Base-by-base conservation (phyloP, 2,329 filamentous ascomycete genomes). In the Diaporthe australafricana region DNA sequence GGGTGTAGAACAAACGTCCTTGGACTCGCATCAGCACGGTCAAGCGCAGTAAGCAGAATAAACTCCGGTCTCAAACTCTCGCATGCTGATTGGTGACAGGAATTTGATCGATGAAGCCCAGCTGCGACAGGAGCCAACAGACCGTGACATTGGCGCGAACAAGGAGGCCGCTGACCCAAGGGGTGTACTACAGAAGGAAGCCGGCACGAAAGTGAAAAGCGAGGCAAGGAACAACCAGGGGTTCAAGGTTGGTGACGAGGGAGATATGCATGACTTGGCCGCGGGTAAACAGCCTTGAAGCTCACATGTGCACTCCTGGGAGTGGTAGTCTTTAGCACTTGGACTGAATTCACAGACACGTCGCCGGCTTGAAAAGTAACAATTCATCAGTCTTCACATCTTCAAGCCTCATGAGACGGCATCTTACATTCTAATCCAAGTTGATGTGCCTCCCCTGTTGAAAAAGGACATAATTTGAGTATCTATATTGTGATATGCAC, bases 111-210 rank as follows among this genome's bases (percentile, higher is more conserved):
- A 68, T 9, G 66, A 68, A 9, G 66, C 66, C n/a, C 53, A 57
- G 40, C 14, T 68, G 53, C 53, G 40, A n/a, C 66, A 68, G n/a
- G 66, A 68, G n/a, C 66, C 66, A 16, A 50, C 66, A 20, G 66
- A 50, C 53, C 52, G 66, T 50, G 66, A 68, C 40, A 68, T 68
- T 17, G 66, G 66, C 12, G 66, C 66, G n/a, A 68, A 50, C 52
- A 68, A 48, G 42, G 66, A 68, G 40, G 42, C 66, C 6, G 25
- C 52, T 38, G 42, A 68, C 20, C 42, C 35, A 3, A 68, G 22
- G 7, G 66, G 52, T 22, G n/a, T 68, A 17, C 17, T 68, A 20
- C 27, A 68, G n/a, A 25, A 50, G 30, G 11, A 17, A 47, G 25
- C 40, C 40, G 27, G 66, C 30, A 38, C 27, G 9, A 68, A 47